These are phyloP conservation scores for Blastobotrys peoriensis DNA, from an alignment of 805 yeast species.

Conservation along the genomic window DNA sequence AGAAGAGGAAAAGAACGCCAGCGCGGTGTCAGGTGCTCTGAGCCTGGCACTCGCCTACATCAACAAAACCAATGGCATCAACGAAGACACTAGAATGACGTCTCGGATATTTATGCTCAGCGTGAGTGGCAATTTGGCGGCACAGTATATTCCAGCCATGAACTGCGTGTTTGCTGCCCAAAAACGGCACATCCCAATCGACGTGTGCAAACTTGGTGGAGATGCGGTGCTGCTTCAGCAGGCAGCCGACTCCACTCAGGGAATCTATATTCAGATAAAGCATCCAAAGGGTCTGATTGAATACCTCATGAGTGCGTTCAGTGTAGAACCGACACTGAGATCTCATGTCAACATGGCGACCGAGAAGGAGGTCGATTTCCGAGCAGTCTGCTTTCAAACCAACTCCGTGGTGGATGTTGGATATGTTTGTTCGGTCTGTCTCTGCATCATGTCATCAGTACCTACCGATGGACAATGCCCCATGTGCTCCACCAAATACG, in stretches of 20 bases:
- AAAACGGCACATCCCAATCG: slow-evolving; percentile 77
- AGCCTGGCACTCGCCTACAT: slow-evolving; percentile 77
- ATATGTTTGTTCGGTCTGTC: slow-evolving; percentile 89
- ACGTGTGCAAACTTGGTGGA: slow-evolving; percentile 73
- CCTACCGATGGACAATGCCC: slow-evolving; percentile 74
- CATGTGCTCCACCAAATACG: slow-evolving; percentile 77
- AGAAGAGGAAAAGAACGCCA: slow-evolving; percentile 20
- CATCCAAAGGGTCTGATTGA: slow-evolving; percentile 76
- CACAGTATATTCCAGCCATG: slow-evolving; percentile 90
- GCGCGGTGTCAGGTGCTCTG: slow-evolving; percentile 66
- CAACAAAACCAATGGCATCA: slow-evolving; percentile 54
- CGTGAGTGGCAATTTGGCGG: slow-evolving; percentile 65
- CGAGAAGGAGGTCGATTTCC: slow-evolving; percentile 78
- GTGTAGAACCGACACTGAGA: slow-evolving; percentile 79
- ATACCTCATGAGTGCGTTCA: slow-evolving; percentile 71
- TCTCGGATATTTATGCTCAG: slow-evolving; percentile 61
- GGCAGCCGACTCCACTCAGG: slow-evolving; percentile 91
- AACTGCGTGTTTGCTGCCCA: slow-evolving; percentile 95
- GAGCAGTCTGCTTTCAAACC: slow-evolving; percentile 90
- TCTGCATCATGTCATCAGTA: slow-evolving; percentile 48
- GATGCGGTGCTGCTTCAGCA: slow-evolving; percentile 86
- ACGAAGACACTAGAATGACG: slow-evolving; percentile 42
- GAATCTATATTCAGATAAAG: slow-evolving; percentile 67
- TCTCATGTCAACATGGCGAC: slow-evolving; percentile 76
- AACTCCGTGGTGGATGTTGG: slow-evolving; percentile 91